Evolutionary conservation across 2,329 filamentous ascomycete genomes (phyloP).

Genomic region (Claviceps maximensis): DNA sequence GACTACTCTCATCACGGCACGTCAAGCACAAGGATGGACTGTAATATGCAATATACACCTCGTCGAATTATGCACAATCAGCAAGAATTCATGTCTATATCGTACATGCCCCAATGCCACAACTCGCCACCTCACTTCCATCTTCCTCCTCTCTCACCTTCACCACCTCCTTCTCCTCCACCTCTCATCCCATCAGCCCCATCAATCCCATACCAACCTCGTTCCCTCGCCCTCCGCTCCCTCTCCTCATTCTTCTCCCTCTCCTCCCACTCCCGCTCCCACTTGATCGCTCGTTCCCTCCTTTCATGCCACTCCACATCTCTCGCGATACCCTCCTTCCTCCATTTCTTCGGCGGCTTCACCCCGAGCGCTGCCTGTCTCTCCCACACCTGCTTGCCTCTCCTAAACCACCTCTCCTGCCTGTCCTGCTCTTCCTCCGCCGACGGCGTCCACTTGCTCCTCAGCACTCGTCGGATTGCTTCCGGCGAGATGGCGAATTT

Average conservation of each 20-base stretch:
- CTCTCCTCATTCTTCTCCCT: conserved; percentile 16
- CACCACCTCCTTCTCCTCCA: background rate
- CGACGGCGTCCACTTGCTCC: conserved; percentile 57
- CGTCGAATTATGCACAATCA: background rate
- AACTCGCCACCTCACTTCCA: background rate
- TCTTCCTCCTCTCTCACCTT: background rate
- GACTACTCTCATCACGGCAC: no score
- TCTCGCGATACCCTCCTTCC: conserved; percentile 36
- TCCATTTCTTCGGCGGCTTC: conserved; percentile 50
- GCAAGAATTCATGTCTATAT: background rate
- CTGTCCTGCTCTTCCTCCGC: conserved; percentile 44
- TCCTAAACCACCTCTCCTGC: conserved; percentile 46
- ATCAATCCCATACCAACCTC: conserved; percentile 2
- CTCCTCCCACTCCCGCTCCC: conserved; percentile 18
- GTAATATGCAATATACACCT: background rate
- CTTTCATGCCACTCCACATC: conserved; percentile 29
- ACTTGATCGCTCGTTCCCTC: conserved; percentile 14
- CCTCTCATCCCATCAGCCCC: background rate
- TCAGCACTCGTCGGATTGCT: conserved; percentile 75
- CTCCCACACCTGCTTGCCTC: conserved; percentile 47
- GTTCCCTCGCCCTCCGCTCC: conserved; percentile 9
- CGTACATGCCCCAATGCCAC: background rate
- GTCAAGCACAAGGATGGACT: no score
- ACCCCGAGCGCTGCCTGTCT: conserved; percentile 45
- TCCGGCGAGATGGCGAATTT: conserved; percentile 83